These are phyloP conservation scores for Gracilariopsis chorda DNA, from an alignment of 23 red algal genomes.

Conservation along the genomic window DNA sequence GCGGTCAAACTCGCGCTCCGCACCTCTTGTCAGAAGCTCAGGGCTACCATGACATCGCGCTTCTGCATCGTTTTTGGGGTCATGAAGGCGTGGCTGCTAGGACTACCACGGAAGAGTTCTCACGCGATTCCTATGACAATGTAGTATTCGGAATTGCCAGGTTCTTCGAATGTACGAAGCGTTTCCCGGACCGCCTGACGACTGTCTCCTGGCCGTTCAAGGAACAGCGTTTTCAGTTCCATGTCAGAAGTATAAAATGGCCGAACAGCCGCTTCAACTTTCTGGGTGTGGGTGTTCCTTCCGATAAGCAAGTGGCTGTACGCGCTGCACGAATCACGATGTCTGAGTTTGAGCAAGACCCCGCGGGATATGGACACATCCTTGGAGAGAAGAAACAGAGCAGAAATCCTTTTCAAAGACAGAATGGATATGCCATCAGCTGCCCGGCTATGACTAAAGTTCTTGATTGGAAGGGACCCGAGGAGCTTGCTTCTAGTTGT, in stretches of 20 bases:
- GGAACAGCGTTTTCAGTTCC: constrained; percentile 42
- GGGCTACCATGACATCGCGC: constrained; percentile 57
- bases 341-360: constrained; percentile 17
- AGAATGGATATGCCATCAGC: constrained; percentile 32
- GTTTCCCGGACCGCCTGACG: constrained; percentile 47
- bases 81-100: constrained; percentile 1
- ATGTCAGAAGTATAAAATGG: constrained; percentile 50
- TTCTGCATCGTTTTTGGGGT: constrained; percentile 48
- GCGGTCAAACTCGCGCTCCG: constrained; percentile 62
- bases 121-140: constrained; percentile 88
- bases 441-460: constrained; percentile 4
- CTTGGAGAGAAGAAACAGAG: constrained; percentile 39
- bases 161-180: constrained; percentile 48
- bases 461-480: constrained; percentile 22
- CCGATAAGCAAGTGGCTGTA: background rate
- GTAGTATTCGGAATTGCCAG: constrained; percentile 70
- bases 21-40: constrained; percentile 57
- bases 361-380: background rate
- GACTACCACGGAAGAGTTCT: constrained; percentile 71
- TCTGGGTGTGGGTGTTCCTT: constrained; percentile 50
- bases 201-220: constrained; percentile 74
- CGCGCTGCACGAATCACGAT: constrained; percentile 10
- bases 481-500: background rate
- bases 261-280: constrained; percentile 34
- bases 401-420: constrained; percentile 29